Evolutionary conservation across 148 eudicot genomes (phyloP).

Genomic region (Camellia granthamiana): DNA sequence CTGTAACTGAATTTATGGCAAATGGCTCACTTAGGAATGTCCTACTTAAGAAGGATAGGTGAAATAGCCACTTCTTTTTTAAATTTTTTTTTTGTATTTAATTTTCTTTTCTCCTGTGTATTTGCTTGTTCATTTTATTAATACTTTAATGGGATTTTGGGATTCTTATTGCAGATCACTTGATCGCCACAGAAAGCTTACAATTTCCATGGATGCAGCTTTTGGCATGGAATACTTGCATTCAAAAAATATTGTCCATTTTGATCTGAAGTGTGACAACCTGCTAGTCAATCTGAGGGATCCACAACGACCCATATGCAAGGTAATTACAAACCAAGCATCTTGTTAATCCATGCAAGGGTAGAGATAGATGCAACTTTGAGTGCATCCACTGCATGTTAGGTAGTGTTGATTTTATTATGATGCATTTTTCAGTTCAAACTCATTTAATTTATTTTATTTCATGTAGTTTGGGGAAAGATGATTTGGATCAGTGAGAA

Average conservation of each 20-base stretch:
- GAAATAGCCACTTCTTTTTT: neutral
- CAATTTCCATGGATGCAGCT: constrained; percentile 98
- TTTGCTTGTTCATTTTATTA: neutral
- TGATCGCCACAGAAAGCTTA: constrained; percentile 75
- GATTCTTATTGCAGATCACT: constrained; percentile 53
- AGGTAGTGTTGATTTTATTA: neutral
- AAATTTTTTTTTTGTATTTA: neutral
- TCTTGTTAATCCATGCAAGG: neutral
- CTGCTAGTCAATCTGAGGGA: constrained; percentile 88
- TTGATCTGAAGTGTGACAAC: constrained; percentile 97
- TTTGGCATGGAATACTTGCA: constrained; percentile 99
- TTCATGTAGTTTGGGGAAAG: neutral
- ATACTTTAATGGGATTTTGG: constrained; percentile 6
- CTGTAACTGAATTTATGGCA: constrained; percentile 92
- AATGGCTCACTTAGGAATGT: constrained; percentile 92
- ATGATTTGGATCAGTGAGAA: neutral
- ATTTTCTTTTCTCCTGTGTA: neutral
- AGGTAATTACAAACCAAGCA: constrained; percentile 44
- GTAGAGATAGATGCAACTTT: neutral
- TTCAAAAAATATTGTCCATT: constrained; percentile 89
- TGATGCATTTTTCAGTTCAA: neutral
- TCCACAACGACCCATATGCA: constrained; percentile 88
- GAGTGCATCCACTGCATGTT: neutral
- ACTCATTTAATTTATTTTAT: neutral
- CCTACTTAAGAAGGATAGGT: constrained; percentile 83